Evolutionary conservation across 495 filamentous ascomycete species (phyloP).

Genomic region (Penicillium silybi): DNA sequence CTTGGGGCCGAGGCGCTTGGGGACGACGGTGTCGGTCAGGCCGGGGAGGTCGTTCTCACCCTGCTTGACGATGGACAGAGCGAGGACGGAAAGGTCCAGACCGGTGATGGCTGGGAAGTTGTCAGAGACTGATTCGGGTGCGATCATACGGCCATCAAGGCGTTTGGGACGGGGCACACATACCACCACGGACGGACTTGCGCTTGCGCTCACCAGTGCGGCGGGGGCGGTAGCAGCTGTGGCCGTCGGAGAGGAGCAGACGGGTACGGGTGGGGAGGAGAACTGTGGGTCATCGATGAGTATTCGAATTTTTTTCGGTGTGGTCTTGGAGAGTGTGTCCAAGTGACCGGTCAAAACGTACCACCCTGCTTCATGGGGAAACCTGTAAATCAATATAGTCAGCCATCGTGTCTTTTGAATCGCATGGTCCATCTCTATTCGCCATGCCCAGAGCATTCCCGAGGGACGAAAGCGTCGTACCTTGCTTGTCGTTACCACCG

Average conservation of each 20-base stretch:
- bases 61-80: constrained; percentile 94
- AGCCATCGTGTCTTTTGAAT: constrained; percentile 16
- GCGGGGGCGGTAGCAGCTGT: constrained; percentile 93
- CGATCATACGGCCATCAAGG: not conserved
- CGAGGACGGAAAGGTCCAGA: constrained; percentile 88
- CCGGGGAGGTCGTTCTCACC: constrained; percentile 90
- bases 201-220: constrained; percentile 97
- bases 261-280: constrained; percentile 97
- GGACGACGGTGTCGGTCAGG: constrained; percentile 92
- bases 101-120: constrained; percentile 67
- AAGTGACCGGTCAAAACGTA: constrained; percentile 29
- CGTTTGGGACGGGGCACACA: constrained; percentile 7
- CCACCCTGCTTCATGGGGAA: constrained; percentile 99
- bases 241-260: constrained; percentile 84
- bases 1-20: constrained; percentile 98
- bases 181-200: constrained; percentile 92
- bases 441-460: not conserved
- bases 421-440: not conserved
- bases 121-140: constrained; percentile 11
- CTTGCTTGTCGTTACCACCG: constrained; percentile 99
- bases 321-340: constrained; percentile 13
- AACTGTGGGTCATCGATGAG: constrained; percentile 37
- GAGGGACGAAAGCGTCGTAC: constrained; percentile 24
- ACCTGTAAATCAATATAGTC: constrained; percentile 40
- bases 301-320: constrained; percentile 13